These are phyloP conservation scores for Aureobasidium sp. DNA, from an alignment of 2,329 filamentous ascomycete genomes.

Conservation along the genomic window DNA sequence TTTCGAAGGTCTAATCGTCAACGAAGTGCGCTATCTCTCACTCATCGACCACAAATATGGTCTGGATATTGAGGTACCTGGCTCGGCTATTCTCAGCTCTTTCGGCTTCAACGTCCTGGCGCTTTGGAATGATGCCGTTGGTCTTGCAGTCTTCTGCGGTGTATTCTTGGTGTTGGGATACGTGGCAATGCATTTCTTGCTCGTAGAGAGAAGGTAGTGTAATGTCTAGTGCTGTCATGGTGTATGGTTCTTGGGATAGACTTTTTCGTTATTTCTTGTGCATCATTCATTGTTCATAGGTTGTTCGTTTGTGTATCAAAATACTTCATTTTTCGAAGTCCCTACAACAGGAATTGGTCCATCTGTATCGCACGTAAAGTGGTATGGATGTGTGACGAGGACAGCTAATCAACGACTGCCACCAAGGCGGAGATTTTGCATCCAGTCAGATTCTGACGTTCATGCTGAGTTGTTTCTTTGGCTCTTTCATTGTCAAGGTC, in stretches of 20 bases:
- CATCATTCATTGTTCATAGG: neutral
- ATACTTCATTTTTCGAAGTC: neutral
- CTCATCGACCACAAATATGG: conserved; percentile 93
- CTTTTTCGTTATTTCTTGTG: neutral
- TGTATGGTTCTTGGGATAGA: neutral
- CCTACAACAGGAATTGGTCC: no score
- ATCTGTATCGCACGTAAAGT: neutral
- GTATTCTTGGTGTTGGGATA: conserved; percentile 86
- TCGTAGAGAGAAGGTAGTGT: conserved; percentile 74
- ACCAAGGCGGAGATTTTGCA: neutral
- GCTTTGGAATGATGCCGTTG: conserved; percentile 76
- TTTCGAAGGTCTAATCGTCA: conserved; percentile 93
- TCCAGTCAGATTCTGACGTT: neutral
- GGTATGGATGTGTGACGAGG: neutral
- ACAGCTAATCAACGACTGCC: neutral
- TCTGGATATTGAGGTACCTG: conserved; percentile 91
- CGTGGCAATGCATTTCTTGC: conserved; percentile 81
- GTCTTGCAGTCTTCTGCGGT: conserved; percentile 72
- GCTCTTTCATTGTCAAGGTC: neutral
- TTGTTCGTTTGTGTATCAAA: neutral
- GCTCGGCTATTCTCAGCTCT: conserved; percentile 84
- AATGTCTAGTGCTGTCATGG: neutral
- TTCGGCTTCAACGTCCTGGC: conserved; percentile 90
- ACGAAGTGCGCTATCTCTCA: conserved; percentile 85
- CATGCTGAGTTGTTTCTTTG: neutral